Conservation (phyloP, 73 alveolate genomes). For the Tetrahymena borealis region DNA sequence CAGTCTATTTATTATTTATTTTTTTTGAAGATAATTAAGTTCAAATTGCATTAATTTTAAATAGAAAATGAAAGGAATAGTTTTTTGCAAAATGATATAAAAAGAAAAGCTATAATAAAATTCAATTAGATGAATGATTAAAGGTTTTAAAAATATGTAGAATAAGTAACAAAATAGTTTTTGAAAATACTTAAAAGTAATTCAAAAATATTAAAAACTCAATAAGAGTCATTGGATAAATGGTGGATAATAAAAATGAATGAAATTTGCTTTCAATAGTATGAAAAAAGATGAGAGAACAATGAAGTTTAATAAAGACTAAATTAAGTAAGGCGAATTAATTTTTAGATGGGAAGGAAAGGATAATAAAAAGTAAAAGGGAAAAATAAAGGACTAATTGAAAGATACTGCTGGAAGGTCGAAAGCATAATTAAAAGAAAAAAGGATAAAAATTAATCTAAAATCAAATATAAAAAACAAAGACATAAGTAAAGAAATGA, state of each 20-base stretch:
- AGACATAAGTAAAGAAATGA: constrained; percentile 1
- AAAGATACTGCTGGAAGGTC: constrained; percentile 2
- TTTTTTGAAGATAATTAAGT: too few relatives aligned
- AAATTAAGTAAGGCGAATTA: background rate
- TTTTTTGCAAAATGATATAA: too few relatives aligned
- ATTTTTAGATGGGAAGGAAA: background rate
- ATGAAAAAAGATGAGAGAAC: background rate
- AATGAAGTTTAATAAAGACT: background rate
- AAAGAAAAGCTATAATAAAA: too few relatives aligned
- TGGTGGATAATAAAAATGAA: background rate
- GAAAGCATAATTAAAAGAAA: background rate
- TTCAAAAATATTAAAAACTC: too few relatives aligned
- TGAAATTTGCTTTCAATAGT: background rate
- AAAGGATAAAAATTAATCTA: background rate
- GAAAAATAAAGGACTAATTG: background rate
- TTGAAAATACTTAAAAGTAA: too few relatives aligned
- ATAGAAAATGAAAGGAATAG: too few relatives aligned
- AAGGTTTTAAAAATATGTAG: too few relatives aligned
- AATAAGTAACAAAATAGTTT: too few relatives aligned
- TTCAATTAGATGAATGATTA: too few relatives aligned
- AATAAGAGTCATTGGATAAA: too few relatives aligned
- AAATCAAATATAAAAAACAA: background rate
- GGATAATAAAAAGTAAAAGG: constrained; percentile 1
- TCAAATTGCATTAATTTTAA: too few relatives aligned
- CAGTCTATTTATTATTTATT: too few relatives aligned